Evolutionary conservation across 805 yeast genomes (phyloP).

Genomic region (Lipomyces japonicus): DNA sequence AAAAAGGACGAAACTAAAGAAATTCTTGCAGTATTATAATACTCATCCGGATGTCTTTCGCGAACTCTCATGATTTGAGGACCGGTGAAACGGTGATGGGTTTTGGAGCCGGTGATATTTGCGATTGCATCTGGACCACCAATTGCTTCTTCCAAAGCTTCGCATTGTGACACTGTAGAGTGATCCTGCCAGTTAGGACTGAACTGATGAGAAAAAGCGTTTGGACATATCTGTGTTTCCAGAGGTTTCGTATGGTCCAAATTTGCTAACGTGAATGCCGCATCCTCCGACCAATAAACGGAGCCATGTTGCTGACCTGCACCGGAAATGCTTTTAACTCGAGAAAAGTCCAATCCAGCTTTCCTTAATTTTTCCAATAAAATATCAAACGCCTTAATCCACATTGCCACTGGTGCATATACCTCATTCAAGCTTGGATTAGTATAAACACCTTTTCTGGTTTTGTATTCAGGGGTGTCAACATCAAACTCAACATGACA

Average conservation of each 20-base stretch:
- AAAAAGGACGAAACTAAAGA: constrained; percentile 76
- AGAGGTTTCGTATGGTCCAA: constrained; percentile 42
- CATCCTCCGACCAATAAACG: constrained; percentile 65
- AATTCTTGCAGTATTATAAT: constrained; percentile 56
- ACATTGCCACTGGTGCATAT: constrained; percentile 80
- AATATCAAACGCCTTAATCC: constrained; percentile 78
- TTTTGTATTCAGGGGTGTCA: constrained; percentile 56
- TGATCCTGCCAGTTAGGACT: constrained; percentile 97
- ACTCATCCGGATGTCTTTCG: constrained; percentile 49
- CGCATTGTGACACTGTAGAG: constrained; percentile 68
- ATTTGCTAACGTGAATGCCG: constrained; percentile 42
- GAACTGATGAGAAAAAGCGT: constrained; percentile 56
- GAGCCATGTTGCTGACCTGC: constrained; percentile 94
- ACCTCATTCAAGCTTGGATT: constrained; percentile 56
- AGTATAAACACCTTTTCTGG: constrained; percentile 68
- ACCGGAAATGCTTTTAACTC: constrained; percentile 69
- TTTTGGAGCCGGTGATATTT: constrained; percentile 72
- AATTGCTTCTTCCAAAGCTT: constrained; percentile 53
- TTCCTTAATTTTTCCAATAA: constrained; percentile 50
- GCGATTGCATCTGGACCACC: constrained; percentile 64
- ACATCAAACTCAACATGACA: constrained; percentile 70
- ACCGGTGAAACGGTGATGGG: constrained; percentile 87
- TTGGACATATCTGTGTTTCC: constrained; percentile 44
- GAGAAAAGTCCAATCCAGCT: constrained; percentile 50
- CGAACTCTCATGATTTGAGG: constrained; percentile 79